Evolutionary conservation across 2,329 filamentous ascomycete genomes (phyloP), one percentile per base, ranked within the genome.

Genomic region (Gyromitra esculenta): DNA sequence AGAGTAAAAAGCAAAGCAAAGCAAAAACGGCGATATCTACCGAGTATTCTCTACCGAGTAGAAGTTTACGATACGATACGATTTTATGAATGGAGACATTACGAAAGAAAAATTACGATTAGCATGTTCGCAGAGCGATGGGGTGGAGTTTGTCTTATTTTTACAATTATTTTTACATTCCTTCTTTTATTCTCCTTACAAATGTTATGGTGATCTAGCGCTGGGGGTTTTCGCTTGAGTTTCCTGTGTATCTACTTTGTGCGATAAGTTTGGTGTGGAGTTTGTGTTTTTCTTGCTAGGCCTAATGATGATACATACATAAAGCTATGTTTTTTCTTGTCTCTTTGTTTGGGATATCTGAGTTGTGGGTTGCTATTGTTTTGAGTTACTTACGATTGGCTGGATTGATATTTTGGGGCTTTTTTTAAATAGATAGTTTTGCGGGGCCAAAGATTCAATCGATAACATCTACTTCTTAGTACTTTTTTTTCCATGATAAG

Each of bases 191-290:
- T 45, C 43, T 43, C 35, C 25, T 50, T 66, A 35, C 50, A n/a
- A 18, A 37, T 57, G 31, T 25, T 57, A 9, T 31, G 50, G 37
- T 35, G 1, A 45, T 69, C 66, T 69, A 41, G 66, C 66, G 66
- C 66, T 69, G 54, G 66, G 64, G 63, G 66, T 5, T 50, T 41
- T 39, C 66, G 66, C 66, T 69, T 69, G 66, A 69, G 52, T 21
- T 60, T 69, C 8, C 54, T 50, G 25, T 69, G 41, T 50, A 59
- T 25, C 39, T 69, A 69, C 39, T 50, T 59, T 59, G 31, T 52
- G 64, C 52, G 66, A 39, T 69, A 69, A 13, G 39, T 45, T 39
- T 60, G 66, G 66, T 48, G 65, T 8, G 64, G 64, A 57, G 64
- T 57, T 66, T 50, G 21, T 64, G 15, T 67, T 35, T 67, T 67